phyloP scores from a whole-genome alignment of 169 alveolate genomes.

The Eimeria sp. region DNA sequence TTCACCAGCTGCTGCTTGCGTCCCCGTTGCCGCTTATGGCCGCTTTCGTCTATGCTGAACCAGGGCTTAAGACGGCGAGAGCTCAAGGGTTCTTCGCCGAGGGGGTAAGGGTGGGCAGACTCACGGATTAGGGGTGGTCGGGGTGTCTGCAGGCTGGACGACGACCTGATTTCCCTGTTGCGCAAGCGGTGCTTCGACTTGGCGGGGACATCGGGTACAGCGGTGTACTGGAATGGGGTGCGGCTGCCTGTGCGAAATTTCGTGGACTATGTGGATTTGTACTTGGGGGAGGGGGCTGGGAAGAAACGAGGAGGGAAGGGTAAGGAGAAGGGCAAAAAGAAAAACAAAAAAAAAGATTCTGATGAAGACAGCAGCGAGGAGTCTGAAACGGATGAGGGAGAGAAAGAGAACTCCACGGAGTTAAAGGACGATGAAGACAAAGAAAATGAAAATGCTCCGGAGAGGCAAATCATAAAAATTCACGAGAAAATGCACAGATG shows the following conservation, averaged over 20 bases:
- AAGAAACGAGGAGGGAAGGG: slow-evolving; percentile 15
- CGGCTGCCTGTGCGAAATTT: slow-evolving; percentile 95
- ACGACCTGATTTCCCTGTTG: slow-evolving; percentile 91
- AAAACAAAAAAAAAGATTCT: slow-evolving; percentile 10
- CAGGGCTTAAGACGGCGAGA: not conserved
- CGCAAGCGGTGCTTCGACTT: slow-evolving; percentile 99
- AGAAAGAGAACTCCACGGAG: slow-evolving; percentile 39
- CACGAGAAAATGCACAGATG: slow-evolving; percentile 90
- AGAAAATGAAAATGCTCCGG: slow-evolving; percentile 26
- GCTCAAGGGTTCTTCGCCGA: not conserved
- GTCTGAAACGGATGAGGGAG: not conserved
- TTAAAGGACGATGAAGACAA: slow-evolving; percentile 19
- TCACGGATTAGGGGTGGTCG: not conserved
- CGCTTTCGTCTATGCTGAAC: not conserved
- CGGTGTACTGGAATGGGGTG: slow-evolving; percentile 97
- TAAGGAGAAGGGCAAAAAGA: slow-evolving; percentile 11
- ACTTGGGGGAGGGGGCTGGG: slow-evolving; percentile 85
- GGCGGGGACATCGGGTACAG: slow-evolving; percentile 98
- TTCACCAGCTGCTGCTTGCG: not conserved
- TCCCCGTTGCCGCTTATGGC: not conserved
- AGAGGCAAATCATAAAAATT: slow-evolving; percentile 45
- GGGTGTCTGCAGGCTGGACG: slow-evolving; percentile 78
- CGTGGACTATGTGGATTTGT: slow-evolving; percentile 97
- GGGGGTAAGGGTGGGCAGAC: not conserved
- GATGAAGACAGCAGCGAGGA: slow-evolving; percentile 34